Evolutionary conservation across 345 rosid species (phyloP).

Genomic region (Fremontodendron californicum): DNA sequence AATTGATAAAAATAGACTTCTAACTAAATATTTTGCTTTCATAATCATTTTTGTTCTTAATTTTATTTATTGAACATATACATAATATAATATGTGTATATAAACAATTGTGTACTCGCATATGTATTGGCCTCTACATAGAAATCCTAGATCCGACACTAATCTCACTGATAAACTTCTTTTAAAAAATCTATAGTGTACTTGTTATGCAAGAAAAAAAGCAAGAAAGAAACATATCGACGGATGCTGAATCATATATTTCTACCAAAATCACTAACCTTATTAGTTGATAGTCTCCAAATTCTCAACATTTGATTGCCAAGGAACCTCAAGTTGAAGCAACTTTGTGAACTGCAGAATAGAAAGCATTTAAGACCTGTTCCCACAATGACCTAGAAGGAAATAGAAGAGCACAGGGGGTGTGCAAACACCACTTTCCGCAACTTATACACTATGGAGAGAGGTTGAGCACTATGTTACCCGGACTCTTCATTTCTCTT

Average conservation of each 20-base stretch:
- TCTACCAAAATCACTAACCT: conserved; percentile 23
- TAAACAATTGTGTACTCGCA: too few species aligned
- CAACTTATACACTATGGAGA: not conserved
- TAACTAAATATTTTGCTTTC: too few species aligned
- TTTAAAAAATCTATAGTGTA: not conserved
- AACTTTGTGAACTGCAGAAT: conserved; percentile 65
- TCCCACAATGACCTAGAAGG: not conserved
- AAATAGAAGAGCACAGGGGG: not conserved
- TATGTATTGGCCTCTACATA: too few species aligned
- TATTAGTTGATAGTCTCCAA: conserved; percentile 29
- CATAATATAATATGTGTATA: too few species aligned
- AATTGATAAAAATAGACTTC: too few species aligned
- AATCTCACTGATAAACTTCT: not conserved
- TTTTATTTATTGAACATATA: too few species aligned
- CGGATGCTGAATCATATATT: not conserved
- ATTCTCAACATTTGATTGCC: conserved; percentile 32
- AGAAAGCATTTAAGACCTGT: not conserved
- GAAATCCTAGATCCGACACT: not conserved
- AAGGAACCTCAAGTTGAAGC: conserved; percentile 64
- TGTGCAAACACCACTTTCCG: not conserved
- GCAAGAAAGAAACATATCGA: not conserved
- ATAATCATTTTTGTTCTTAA: too few species aligned
- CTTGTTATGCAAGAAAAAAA: not conserved
- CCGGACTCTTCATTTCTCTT: not conserved
- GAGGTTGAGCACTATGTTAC: not conserved